Percentiles rank a stretch among this genome's conserved stretches.
Evolutionary conservation across 306 rosid genomes (phyloP).

Genomic region (Vigna mungo): DNA sequence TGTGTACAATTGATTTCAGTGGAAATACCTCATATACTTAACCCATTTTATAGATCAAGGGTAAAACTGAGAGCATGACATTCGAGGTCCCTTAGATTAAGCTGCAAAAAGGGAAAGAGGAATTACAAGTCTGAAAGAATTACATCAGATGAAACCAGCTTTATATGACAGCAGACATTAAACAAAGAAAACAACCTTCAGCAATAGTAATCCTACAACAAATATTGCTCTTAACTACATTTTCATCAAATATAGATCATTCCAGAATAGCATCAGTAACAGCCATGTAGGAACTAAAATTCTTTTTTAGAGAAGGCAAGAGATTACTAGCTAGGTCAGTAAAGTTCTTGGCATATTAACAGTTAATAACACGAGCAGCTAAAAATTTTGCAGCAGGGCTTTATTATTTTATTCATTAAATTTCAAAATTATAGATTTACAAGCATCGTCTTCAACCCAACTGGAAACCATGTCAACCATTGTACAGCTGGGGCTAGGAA

Average conservation of each 20-base stretch:
- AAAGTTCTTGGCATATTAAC: slow-evolving; percentile 12
- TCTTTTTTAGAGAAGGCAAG: not conserved
- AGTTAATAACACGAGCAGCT: slow-evolving; percentile 14
- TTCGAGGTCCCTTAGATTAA: slow-evolving; percentile 83
- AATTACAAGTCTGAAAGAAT: slow-evolving; percentile 19
- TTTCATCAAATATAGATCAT: slow-evolving; percentile 36
- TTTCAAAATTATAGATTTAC: not conserved
- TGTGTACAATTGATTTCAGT: too few species aligned
- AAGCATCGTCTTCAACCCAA: not conserved
- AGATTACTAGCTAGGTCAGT: slow-evolving; percentile 6
- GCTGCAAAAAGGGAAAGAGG: slow-evolving; percentile 58
- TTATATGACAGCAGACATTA: not conserved
- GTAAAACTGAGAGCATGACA: slow-evolving; percentile 76
- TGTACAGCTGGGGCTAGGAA: not conserved
- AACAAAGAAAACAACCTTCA: slow-evolving; percentile 30
- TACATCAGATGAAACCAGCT: slow-evolving; percentile 24
- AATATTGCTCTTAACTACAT: slow-evolving; percentile 9
- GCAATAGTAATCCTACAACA: slow-evolving; percentile 15
- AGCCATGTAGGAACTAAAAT: slow-evolving; percentile 27
- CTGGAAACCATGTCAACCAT: slow-evolving; percentile 3
- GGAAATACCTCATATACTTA: too few species aligned
- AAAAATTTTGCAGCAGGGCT: slow-evolving; percentile 30
- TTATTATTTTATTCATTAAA: slow-evolving; percentile 23
- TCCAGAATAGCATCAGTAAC: slow-evolving; percentile 9
- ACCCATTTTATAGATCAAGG: not conserved